A percentile compares a stretch with the other conserved stretches of the same genome.
phyloP scores from a whole-genome alignment of 306 rosid species.

The Citrullus colocynthis region DNA sequence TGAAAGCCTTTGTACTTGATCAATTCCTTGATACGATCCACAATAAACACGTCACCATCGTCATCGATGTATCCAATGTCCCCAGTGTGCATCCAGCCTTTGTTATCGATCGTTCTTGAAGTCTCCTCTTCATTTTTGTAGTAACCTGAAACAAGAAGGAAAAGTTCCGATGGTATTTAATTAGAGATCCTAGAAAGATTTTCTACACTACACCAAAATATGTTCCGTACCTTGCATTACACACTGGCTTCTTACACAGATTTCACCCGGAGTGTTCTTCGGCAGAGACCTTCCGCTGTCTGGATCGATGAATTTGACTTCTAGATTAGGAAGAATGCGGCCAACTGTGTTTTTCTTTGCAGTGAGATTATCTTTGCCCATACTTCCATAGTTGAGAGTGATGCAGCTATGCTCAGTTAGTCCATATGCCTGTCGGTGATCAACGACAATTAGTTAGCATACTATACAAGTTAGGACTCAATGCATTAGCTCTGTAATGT shows the following conservation, averaged over 20 bases:
- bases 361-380: slow-evolving; percentile 11
- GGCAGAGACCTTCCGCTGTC: slow-evolving; percentile 64
- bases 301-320: slow-evolving; percentile 75
- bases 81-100: slow-evolving; percentile 91
- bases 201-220: neutral
- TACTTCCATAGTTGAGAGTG: slow-evolving; percentile 56
- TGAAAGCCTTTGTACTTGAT: slow-evolving; percentile 52
- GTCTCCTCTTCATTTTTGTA: slow-evolving; percentile 71
- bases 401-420: slow-evolving; percentile 93
- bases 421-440: slow-evolving; percentile 65
- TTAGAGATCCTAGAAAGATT: neutral
- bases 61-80: slow-evolving; percentile 77
- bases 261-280: slow-evolving; percentile 65
- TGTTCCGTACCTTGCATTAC: slow-evolving; percentile 62
- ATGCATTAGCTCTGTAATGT: neutral
- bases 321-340: slow-evolving; percentile 70
- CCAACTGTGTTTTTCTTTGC: slow-evolving; percentile 67
- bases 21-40: slow-evolving; percentile 44
- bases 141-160: slow-evolving; percentile 35
- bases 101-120: slow-evolving; percentile 48
- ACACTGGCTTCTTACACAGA: slow-evolving; percentile 81
- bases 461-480: neutral
- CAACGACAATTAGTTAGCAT: neutral
- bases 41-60: slow-evolving; percentile 58
- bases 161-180: neutral